Base-by-base conservation (phyloP, 2,329 filamentous ascomycete species). In the Acrodontium crateriforme region DNA sequence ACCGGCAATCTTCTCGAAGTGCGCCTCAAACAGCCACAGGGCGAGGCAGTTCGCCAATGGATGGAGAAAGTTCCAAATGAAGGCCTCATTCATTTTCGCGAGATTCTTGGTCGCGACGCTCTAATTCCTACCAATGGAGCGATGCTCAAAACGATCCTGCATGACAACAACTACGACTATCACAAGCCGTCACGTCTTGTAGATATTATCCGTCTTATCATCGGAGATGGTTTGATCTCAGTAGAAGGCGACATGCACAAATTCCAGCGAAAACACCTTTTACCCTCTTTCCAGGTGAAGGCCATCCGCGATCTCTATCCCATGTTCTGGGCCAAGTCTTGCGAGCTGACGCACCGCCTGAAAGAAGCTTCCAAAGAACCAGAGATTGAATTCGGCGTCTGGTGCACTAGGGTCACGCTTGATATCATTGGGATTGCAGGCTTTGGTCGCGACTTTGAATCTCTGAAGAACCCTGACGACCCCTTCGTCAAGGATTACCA, bases 391-490 rank as follows among this genome's bases (percentile, higher is more conserved):
- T 47, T 58, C 11, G 38, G 47, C 8, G 47, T 50, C 7, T 60
- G 56, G 56, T 46, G 53, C 6, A 54, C 47, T 22, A 60, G 64
- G 5, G 54, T 62, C 4, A 65, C 63, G 0, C 56, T 67, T 6
- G 63, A 68, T 32, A 62, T 67, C 17, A 68, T 68, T 23, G 63
- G 64, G 0, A 48, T 61, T 3, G 62, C 62, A 1, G 63, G 61
- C 9, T 58, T 67, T 52, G 62, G 62, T 11, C 54, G 60, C n/a
- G 64, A 68, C 29, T 68, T 68, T 34, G 51, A 57, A 25, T 56
- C 62, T 1, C 39, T 67, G 3, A 44, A 55, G 5, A 52, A 64
- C 23, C 54, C 55, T 0, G 42, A 57, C 19, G 65, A 61, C 39
- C 56, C 58, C 29, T 52, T 67, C 9, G 57, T 58, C 11, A 46